Evolutionary conservation across 1,284 basidiomycete genomes (phyloP), one percentile per base, ranked within the genome.

Genomic region (Fistulinella cinereoalba): DNA sequence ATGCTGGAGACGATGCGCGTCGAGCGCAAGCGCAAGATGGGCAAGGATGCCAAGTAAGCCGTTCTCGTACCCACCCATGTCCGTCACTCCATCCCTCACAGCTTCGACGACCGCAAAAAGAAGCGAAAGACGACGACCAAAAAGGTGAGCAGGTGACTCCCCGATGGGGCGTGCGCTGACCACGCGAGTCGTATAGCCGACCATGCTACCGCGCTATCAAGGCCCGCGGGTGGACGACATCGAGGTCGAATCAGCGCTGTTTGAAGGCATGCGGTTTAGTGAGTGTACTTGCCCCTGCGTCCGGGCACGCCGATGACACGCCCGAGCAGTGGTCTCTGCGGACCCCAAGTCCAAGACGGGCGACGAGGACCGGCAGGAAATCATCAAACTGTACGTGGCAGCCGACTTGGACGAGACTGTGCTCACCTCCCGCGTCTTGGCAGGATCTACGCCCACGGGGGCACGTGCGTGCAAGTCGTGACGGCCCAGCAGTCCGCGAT

Each of bases 261-360:
- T 97, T 56, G 71, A 80, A 10, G 85, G 76, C 19, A 72, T 85
- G 65, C 86, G 77, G 33, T 95, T 96, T 61, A 83, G 92, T 93
- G 47, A 59, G 85, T 72, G 13, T 7, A 37, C 8, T 11, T 13
- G 6, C 3, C 12, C 5, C 12, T 2, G 15, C 28, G 13, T 6
- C 34, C 16, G 12, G n/a, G 25, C 18, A 4, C 15, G 34, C 16
- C 10, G 28, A 29, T 47, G 34, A 51, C 19, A n/a, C 15, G 16
- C 34, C 36, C 19, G 13, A 18, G n/a, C 51, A 92, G 88, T 88
- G 61, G 84, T 94, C 6, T 76, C 84, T 34, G 83, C 87, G 7
- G 88, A 92, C 61, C 84, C 85, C 0, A 85, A 81, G 56, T 85
- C 83, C 10, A 74, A 70, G 55, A 83, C 78, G 1, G 81, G 81